Percentiles rank a stretch among this genome's conserved stretches.
Evolutionary conservation across 2,329 filamentous ascomycete species (phyloP).

Genomic region (Botrytis tulipae): DNA sequence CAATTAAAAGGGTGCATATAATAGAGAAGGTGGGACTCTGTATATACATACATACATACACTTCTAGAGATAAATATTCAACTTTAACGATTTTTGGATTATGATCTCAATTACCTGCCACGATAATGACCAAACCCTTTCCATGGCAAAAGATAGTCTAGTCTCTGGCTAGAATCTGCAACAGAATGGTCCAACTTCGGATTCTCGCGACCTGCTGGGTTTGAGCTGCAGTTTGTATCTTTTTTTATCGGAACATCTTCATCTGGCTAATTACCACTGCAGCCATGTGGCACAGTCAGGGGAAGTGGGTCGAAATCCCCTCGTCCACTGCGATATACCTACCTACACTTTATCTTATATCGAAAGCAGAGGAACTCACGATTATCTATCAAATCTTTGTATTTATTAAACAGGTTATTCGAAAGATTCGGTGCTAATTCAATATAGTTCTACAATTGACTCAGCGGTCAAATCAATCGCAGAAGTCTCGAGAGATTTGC

Average conservation of each 20-base stretch:
- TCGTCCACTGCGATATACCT: too few relatives aligned
- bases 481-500: background rate
- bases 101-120: background rate
- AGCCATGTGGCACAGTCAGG: background rate
- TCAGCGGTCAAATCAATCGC: background rate
- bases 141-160: background rate
- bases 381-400: background rate
- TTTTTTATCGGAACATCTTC: too few relatives aligned
- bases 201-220: background rate
- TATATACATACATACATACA: background rate
- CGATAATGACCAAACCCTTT: background rate
- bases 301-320: background rate
- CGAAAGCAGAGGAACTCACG: background rate
- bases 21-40: background rate
- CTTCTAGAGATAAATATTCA: background rate
- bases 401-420: too few relatives aligned
- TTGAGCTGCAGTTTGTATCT: background rate
- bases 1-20: background rate
- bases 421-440: background rate
- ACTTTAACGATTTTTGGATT: background rate
- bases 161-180: background rate
- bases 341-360: background rate
- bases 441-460: background rate
- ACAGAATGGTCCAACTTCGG: background rate
- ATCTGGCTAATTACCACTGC: background rate